Percentiles rank a stretch among this genome's conserved stretches.
phyloP scores from a whole-genome alignment of 2,329 filamentous ascomycete species.

The Fusarium lyarnte region DNA sequence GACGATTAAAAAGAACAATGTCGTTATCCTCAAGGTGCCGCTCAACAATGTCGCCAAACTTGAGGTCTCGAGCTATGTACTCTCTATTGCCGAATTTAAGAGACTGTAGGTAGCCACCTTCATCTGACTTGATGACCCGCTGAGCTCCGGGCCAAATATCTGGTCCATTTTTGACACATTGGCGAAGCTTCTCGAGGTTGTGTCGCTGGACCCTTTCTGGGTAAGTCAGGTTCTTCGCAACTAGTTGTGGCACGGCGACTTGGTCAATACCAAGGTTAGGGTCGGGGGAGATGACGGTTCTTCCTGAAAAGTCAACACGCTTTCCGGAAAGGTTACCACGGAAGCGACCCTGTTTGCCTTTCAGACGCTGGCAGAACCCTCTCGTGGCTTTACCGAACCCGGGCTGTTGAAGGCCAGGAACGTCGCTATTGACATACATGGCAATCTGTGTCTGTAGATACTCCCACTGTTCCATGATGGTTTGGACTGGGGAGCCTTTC shows the following conservation, averaged over 20 bases:
- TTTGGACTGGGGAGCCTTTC: conserved; percentile 85
- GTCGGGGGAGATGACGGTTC: conserved; percentile 97
- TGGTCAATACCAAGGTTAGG: conserved; percentile 94
- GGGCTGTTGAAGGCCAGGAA: conserved; percentile 89
- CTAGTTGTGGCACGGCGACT: conserved; percentile 88
- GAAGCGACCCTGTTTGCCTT: conserved; percentile 97
- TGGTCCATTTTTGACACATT: conserved; percentile 78
- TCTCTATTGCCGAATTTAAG: conserved; percentile 78
- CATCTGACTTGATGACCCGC: conserved; percentile 77
- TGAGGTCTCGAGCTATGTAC: conserved; percentile 73
- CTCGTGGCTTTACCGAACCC: conserved; percentile 89
- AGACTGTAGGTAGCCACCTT: conserved; percentile 74
- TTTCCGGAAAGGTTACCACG: conserved; percentile 97
- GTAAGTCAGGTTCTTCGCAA: conserved; percentile 97
- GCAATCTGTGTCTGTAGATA: conserved; percentile 94
- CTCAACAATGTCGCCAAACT: conserved; percentile 89
- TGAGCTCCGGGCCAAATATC: conserved; percentile 90
- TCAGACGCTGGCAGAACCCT: conserved; percentile 93
- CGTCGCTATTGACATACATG: conserved; percentile 97
- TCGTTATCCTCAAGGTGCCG: conserved; percentile 95
- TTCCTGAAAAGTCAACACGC: conserved; percentile 96
- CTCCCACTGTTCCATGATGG: conserved; percentile 98
- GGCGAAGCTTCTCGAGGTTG: conserved; percentile 83
- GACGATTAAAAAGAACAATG: conserved; percentile 96
- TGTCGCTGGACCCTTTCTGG: conserved; percentile 87